Base-by-base conservation (phyloP, 2,329 filamentous ascomycete genomes). In the Basipetospora chlamydospora region DNA sequence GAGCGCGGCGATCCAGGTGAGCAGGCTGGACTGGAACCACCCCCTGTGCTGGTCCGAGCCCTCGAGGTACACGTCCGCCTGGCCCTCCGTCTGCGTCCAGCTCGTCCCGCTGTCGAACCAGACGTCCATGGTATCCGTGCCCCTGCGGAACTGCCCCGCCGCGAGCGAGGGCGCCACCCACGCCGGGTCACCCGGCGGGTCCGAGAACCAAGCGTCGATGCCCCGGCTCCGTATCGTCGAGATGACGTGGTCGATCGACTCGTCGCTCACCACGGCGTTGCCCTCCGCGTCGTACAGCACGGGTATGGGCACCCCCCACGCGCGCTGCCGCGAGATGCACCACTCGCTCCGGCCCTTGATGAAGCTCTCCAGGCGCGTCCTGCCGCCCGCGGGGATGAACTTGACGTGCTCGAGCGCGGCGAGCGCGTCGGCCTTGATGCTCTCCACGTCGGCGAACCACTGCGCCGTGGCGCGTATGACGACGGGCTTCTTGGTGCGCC, bases 21-120 rank as follows among this genome's bases (percentile, higher is more conserved):
- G 67, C 9, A 98, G 68, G 43, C 86, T 93, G 6, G 90, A 96
- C 57, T 98, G 90, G 54, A 98, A 98, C 90, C 90, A 98, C 21
- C 90, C 90, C 26, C 90, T 80, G 56, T 98, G 90, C 54, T 98
- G 90, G 54, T 98, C 90, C 3, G 80, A 83, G 22, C 90, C 90
- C 60, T 98, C 90, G 3, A 96, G 70, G 52, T 93, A 96, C 17
- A 96, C 70, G 53, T 98, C 86, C 1, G 85, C 85, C 17, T 54
- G 77, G 20, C 53, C 50, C 7, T 55, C 47, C 20, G 61, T 64
- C 50, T 73, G 66, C 4, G 66, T 80, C 90, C 90, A 98, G 50
- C 85, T 94, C 34, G 82, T 94, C 5, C 90, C 90, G 45, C 90
- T 96, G 55, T 98, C 90, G 47, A 98, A 98, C 90, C 90, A 98